Percentiles rank a stretch among this genome's conserved stretches.
Evolutionary conservation across 2,329 filamentous ascomycete species (phyloP).

Genomic region (Parascedosporium putredinis): DNA sequence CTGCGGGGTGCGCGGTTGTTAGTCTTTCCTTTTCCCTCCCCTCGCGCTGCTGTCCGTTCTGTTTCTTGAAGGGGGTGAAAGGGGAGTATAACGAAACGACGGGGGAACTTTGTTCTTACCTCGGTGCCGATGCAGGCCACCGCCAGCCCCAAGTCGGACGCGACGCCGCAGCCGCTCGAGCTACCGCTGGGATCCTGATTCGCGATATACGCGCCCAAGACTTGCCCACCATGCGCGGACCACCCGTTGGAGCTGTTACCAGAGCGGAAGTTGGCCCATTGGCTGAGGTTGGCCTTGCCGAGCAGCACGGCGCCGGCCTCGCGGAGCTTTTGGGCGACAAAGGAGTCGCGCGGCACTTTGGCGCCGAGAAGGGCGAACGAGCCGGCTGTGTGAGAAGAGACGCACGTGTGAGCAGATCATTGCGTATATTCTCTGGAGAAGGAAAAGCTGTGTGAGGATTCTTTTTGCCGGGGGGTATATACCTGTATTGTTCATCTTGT

Average conservation of each 20-base stretch:
- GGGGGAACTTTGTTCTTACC: constrained; percentile 38
- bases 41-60: no score
- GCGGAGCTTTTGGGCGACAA: constrained; percentile 45
- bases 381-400: constrained; percentile 30
- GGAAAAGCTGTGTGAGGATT: not conserved
- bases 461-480: not conserved
- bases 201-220: constrained; percentile 48
- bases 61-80: no score
- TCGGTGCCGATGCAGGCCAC: constrained; percentile 51
- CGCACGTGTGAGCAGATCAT: not conserved
- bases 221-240: constrained; percentile 53
- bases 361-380: constrained; percentile 48
- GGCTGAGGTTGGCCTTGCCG: constrained; percentile 51
- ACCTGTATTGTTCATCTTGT: constrained; percentile 46
- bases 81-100: no score
- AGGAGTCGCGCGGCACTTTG: constrained; percentile 43
- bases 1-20: constrained; percentile 49
- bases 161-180: constrained; percentile 51
- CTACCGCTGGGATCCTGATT: constrained; percentile 51
- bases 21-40: constrained; percentile 39
- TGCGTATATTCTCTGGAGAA: not conserved
- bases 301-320: constrained; percentile 50
- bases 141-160: constrained; percentile 47
- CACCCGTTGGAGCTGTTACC: constrained; percentile 50
- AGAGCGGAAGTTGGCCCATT: constrained; percentile 54